Evolutionary conservation across 495 filamentous ascomycete species (phyloP), one percentile per base, ranked within the genome.

Genomic region (Pyronema domesticum): DNA sequence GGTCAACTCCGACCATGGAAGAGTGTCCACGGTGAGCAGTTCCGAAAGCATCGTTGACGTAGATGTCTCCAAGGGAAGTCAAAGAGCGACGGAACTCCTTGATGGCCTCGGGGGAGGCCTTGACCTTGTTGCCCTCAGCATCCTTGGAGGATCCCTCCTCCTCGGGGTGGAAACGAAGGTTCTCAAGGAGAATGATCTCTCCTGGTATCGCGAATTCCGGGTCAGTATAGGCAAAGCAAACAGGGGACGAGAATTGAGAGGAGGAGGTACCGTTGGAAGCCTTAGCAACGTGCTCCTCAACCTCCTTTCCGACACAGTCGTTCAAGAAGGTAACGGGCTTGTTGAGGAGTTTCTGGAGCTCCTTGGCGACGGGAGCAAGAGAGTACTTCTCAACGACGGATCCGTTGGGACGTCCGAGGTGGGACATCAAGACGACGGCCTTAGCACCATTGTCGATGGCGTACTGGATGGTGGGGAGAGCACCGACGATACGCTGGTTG

Each of bases 11-110:
- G 64, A 99, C 91, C 91, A 99, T 99, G 66, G 88, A 95, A 72
- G 86, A 94, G 77, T 99, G 91, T 30, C 82, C 89, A 68, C 91
- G 85, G 74, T 99, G 91, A 40, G 91, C 93, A 52, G 91, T 99
- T 68, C 91, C 91, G 71, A 99, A 99, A 51, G 93, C 91, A 67
- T 99, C 91, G 71, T 98, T 99, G 79, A 99, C 80, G 73, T 87
- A 99, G 64, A 99, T 74, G 65, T 99, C 89, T 53, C 91, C 91
- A 51, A 96, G 78, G 55, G 86, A 85, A 68, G 91, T 96, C 71
- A 99, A 73, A 14, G 84, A 85, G 76, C 86, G 91, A 70, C 91
- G 78, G 77, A 99, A 99, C 69, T 87, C 80, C 45, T 84, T 84
- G 42, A 99, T 86, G 67, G 83, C 80, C 58, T 73, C 84, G 74